A percentile compares a stretch with the other conserved stretches of the same genome.
These are phyloP conservation scores for Pseudognaphalium luteoalbum DNA, from an alignment of 129 eudicot species.

Conservation along the genomic window DNA sequence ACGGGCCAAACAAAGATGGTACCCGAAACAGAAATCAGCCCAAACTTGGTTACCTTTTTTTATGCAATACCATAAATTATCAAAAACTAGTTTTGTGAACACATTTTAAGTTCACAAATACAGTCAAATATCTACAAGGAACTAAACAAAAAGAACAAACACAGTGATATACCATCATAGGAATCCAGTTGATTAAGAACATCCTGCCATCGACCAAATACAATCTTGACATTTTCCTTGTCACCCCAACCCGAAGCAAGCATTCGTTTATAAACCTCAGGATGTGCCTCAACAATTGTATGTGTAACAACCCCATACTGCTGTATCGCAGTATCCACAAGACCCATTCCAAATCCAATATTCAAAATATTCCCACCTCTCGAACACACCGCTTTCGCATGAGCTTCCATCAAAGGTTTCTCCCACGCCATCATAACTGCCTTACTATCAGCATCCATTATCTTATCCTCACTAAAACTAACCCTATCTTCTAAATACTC, in stretches of 20 bases:
- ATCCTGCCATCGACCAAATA: constrained; percentile 96
- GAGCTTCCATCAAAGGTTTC: constrained; percentile 96
- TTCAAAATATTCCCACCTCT: constrained; percentile 75
- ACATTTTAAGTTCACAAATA: constrained; percentile 9
- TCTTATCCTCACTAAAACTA: constrained; percentile 90
- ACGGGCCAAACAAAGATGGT: background rate
- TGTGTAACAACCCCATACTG: constrained; percentile 64
- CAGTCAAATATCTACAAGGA: background rate
- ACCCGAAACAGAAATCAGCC: background rate
- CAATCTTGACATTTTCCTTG: constrained; percentile 78
- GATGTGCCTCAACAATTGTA: constrained; percentile 95
- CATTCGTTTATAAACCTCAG: constrained; percentile 83
- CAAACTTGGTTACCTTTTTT: background rate
- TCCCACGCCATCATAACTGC: constrained; percentile 99
- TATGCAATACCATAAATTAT: background rate
- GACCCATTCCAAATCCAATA: constrained; percentile 98
- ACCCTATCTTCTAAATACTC: constrained; percentile 88
- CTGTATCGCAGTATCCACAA: constrained; percentile 90
- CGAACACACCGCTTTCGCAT: constrained; percentile 89
- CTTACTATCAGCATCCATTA: constrained; percentile 88
- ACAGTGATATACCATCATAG: constrained; percentile 59
- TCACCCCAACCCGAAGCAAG: constrained; percentile 76
- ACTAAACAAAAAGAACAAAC: background rate
- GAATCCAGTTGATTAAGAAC: constrained; percentile 77
- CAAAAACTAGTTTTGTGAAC: background rate